Conservation (phyloP, 2,329 filamentous ascomycete genomes). For the Thielaviopsis euricoi region DNA sequence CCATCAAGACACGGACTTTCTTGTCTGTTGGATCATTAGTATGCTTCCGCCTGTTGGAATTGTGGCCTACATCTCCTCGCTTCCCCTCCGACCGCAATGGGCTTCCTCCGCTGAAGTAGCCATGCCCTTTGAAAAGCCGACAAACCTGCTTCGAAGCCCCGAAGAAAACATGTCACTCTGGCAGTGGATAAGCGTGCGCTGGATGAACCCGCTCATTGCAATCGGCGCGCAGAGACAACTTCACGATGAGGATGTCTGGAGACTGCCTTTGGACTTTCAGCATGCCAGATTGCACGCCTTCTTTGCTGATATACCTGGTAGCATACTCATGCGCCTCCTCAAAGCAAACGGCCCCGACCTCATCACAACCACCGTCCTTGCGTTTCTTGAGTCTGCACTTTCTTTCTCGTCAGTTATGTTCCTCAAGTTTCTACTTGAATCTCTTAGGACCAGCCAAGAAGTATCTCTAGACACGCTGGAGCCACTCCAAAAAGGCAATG, state of each 20-base stretch:
- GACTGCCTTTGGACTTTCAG: slow-evolving; percentile 64
- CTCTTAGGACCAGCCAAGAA: slow-evolving; percentile 3
- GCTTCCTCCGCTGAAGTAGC: slow-evolving; percentile 41
- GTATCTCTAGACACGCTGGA: background rate
- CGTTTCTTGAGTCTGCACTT: slow-evolving; percentile 40
- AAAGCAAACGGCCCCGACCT: slow-evolving; percentile 68
- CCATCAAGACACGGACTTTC: slow-evolving; percentile 11
- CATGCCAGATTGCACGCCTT: slow-evolving; percentile 57
- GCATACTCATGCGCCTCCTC: slow-evolving; percentile 52
- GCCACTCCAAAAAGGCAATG: background rate
- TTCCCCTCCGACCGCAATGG: slow-evolving; percentile 51
- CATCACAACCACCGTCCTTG: slow-evolving; percentile 47
- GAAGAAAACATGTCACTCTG: slow-evolving; percentile 68
- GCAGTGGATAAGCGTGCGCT: slow-evolving; percentile 73
- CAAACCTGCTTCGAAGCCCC: slow-evolving; percentile 38
- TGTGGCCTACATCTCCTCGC: slow-evolving; percentile 40
- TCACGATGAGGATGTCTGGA: slow-evolving; percentile 68
- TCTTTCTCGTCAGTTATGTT: slow-evolving; percentile 48
- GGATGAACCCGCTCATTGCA: slow-evolving; percentile 60
- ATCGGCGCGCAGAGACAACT: slow-evolving; percentile 49
- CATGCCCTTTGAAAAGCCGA: slow-evolving; percentile 23
- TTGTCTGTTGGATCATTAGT: slow-evolving; percentile 17
- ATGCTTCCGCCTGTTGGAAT: slow-evolving; percentile 27
- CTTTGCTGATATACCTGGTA: slow-evolving; percentile 58
- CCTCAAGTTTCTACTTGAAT: slow-evolving; percentile 48